phyloP scores from a whole-genome alignment of 495 filamentous ascomycete species.

The Talaromyces stipitatus region DNA sequence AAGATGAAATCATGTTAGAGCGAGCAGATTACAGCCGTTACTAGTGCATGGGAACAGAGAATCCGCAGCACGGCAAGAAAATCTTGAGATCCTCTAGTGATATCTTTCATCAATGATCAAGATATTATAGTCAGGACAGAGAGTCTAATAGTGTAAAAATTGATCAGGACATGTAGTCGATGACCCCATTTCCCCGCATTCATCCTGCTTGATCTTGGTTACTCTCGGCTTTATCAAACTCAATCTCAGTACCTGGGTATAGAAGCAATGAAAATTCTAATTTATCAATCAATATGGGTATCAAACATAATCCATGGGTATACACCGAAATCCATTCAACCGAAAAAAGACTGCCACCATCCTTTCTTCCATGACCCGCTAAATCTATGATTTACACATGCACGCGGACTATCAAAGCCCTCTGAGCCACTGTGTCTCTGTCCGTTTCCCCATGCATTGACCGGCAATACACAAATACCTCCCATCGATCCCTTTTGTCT shows the following conservation, averaged over 20 bases:
- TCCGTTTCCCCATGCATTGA: conserved; percentile 39
- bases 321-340: too few species aligned
- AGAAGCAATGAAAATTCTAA: neutral
- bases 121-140: too few species aligned
- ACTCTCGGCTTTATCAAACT: neutral
- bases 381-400: conserved; percentile 37
- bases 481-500: conserved; percentile 17
- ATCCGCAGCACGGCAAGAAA: too few species aligned
- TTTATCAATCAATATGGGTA: too few species aligned
- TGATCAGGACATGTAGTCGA: neutral
- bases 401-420: conserved; percentile 19
- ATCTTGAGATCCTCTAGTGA: too few species aligned
- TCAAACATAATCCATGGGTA: neutral
- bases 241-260: neutral
- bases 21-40: too few species aligned
- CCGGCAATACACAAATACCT: conserved; percentile 31
- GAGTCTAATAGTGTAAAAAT: too few species aligned
- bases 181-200: neutral
- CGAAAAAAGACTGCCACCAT: conserved; percentile 27
- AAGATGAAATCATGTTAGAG: neutral
- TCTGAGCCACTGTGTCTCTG: conserved; percentile 34
- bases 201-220: neutral
- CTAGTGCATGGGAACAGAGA: too few species aligned
- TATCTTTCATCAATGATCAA: too few species aligned
- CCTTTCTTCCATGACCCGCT: conserved; percentile 32